Evolutionary conservation across 2,329 filamentous ascomycete genomes (phyloP), one percentile per base, ranked within the genome.

Genomic region (Shiraia bambusicola): DNA sequence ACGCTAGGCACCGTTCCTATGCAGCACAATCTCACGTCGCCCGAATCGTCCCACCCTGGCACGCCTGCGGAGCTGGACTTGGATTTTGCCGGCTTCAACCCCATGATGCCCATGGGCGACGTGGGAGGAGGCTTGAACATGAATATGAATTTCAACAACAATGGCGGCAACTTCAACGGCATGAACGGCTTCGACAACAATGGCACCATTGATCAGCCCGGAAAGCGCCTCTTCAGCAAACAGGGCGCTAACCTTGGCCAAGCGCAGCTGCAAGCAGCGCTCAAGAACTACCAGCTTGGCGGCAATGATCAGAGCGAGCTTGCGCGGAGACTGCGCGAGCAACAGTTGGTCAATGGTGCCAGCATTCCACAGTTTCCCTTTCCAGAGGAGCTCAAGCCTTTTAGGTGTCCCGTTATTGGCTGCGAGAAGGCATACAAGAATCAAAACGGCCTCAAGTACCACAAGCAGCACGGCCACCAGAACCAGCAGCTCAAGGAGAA

Each of bases 381-480:
- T 70, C 63, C 86, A 12, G 92, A 97, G 66, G 92, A 98, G 66
- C 89, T 94, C 61, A 98, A 97, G 72, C 93, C 93, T 0, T 98
- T 95, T 77, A 88, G 91, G 67, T 98, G 93, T 62, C 93, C 93
- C 1, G 93, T 98, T 36, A 95, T 98, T 66, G 93, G 93, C 5
- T 98, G 93, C 63, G 93, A 97, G 70, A 98, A 98, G 76, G 92
- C 93, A 0, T 98, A 98, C 75, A 98, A 98, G 78, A 98, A 98
- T 69, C 93, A 97, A 68, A 98, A 98, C 58, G 93, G 93, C 35
- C 77, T 98, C 42, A 98, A 97, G 81, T 98, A 89, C 59, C 83
- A 86, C 72, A 86, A 86, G 72, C 75, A 79, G 69, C 93, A 98
- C 60, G 93, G 93, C 13, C 93, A 98, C 68, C 90, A 94, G 63